phyloP scores from a whole-genome alignment of 495 filamentous ascomycete species.

The Viridothelium virens region DNA sequence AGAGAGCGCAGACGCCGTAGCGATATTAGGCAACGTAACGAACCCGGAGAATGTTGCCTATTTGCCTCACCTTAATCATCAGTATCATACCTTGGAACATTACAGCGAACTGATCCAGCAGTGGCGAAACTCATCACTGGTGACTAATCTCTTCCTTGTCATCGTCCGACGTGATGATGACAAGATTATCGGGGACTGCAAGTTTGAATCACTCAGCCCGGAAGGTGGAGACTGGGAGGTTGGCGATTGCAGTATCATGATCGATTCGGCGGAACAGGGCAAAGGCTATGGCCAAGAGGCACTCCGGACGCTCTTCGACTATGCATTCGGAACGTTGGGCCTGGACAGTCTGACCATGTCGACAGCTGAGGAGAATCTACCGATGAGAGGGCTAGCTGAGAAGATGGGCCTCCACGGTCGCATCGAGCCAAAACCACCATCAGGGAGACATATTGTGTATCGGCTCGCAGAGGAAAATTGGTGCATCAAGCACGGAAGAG shows the following conservation, averaged over 20 bases:
- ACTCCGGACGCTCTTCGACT: constrained; percentile 8
- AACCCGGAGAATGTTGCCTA: constrained; percentile 11
- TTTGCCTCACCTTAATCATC: constrained; percentile 1
- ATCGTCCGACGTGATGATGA: not conserved
- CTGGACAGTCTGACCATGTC: constrained; percentile 3
- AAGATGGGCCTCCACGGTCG: constrained; percentile 9
- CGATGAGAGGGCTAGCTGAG: not conserved
- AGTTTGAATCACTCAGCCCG: not conserved
- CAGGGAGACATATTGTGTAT: not conserved
- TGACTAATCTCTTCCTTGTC: constrained; percentile 1
- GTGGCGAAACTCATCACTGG: not conserved
- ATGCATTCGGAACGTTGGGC: constrained; percentile 1
- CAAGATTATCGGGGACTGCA: constrained; percentile 6
- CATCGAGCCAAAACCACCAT: not conserved
- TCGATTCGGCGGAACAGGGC: not conserved
- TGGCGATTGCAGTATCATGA: constrained; percentile 5
- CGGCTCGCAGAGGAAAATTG: constrained; percentile 6
- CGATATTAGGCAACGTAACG: not conserved
- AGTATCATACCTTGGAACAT: constrained; percentile 1
- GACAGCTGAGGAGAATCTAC: constrained; percentile 3
- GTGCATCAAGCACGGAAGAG: constrained; percentile 3
- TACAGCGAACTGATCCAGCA: not conserved
- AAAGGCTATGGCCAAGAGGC: constrained; percentile 9
- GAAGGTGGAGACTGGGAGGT: not conserved
- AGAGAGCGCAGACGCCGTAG: not conserved